These are phyloP conservation scores for Exophiala alcalophila DNA, from an alignment of 2,329 filamentous ascomycete genomes.

Conservation along the genomic window DNA sequence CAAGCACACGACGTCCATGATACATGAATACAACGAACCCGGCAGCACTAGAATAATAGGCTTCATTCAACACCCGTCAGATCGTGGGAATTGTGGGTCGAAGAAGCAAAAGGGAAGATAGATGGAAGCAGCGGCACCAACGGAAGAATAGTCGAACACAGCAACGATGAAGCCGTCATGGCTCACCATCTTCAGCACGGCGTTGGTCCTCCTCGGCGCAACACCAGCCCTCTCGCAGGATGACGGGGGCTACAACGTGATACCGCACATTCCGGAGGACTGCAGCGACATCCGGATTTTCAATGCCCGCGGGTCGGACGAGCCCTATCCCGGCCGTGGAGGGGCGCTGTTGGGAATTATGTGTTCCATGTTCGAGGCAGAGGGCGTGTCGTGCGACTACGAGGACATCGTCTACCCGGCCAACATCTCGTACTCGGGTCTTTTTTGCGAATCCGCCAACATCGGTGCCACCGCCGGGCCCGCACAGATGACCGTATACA, in stretches of 20 bases:
- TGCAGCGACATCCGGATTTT: slow-evolving; percentile 21
- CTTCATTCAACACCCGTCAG: no score
- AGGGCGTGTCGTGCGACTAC: slow-evolving; percentile 19
- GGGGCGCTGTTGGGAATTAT: slow-evolving; percentile 11
- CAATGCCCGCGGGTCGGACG: slow-evolving; percentile 14
- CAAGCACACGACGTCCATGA: no score
- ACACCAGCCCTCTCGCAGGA: slow-evolving; percentile 15
- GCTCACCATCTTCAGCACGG: slow-evolving; percentile 4
- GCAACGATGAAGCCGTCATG: slow-evolving; percentile 16
- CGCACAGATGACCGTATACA: slow-evolving; percentile 15
- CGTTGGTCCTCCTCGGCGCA: slow-evolving; percentile 13
- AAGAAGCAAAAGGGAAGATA: neutral
- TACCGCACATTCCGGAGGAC: slow-evolving; percentile 11
- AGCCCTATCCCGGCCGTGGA: slow-evolving; percentile 21
- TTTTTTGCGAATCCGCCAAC: slow-evolving; percentile 17
- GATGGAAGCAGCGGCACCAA: neutral
- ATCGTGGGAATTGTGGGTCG: no score
- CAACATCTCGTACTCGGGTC: slow-evolving; percentile 15
- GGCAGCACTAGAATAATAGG: no score
- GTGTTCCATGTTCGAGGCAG: slow-evolving; percentile 9
- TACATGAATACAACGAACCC: no score
- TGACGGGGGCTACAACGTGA: slow-evolving; percentile 3
- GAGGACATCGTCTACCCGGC: slow-evolving; percentile 22
- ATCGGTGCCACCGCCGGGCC: slow-evolving; percentile 7
- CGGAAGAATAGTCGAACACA: neutral